phyloP scores from a whole-genome alignment of 306 rosid species.

The Carpinus fangiana region DNA sequence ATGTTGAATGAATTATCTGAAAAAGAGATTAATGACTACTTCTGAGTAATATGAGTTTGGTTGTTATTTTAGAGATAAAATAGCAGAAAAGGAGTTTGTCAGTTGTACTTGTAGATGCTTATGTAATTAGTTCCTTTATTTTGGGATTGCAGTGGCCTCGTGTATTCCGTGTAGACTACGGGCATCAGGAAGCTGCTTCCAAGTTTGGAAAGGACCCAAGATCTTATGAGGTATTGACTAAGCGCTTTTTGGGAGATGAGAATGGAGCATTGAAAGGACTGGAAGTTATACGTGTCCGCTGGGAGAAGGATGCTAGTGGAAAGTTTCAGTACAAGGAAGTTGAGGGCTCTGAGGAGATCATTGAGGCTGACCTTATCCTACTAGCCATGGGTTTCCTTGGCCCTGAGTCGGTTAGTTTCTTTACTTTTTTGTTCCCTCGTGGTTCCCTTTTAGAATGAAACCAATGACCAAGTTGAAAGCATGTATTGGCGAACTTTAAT shows the following conservation, averaged over 20 bases:
- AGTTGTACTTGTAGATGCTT: not conserved
- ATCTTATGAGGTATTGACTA: conserved; percentile 84
- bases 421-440: not conserved
- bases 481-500: not conserved
- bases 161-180: conserved; percentile 88
- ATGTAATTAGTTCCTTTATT: not conserved
- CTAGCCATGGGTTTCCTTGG: conserved; percentile 99
- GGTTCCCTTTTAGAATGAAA: not conserved
- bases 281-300: conserved; percentile 65
- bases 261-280: conserved; percentile 81
- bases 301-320: conserved; percentile 94
- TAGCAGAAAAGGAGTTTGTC: not conserved
- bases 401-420: conserved; percentile 81
- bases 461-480: not conserved
- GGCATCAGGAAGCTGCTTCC: conserved; percentile 91
- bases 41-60: not conserved
- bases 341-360: conserved; percentile 87
- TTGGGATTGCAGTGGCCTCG: conserved; percentile 88
- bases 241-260: conserved; percentile 90
- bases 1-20: not conserved
- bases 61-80: not conserved
- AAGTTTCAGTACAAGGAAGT: conserved; percentile 82
- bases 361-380: conserved; percentile 80
- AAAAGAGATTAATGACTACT: no score
- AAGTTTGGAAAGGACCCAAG: conserved; percentile 97